Evolutionary conservation across 2,329 filamentous ascomycete species (phyloP).

Genomic region (Exophiala mesophila): DNA sequence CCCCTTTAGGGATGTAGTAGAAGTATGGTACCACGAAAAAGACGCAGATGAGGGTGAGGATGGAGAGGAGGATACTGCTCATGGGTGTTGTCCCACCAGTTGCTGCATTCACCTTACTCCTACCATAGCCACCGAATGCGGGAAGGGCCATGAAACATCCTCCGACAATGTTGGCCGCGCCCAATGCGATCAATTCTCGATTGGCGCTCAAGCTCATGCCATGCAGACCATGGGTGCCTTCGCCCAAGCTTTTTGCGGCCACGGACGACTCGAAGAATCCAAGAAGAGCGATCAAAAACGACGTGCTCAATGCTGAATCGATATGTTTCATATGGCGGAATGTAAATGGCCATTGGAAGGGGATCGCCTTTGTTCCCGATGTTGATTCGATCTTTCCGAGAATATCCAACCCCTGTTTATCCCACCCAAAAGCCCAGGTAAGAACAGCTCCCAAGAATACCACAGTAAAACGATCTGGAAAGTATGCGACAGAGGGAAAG

Average conservation of each 20-base stretch:
- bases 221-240: conserved; percentile 61
- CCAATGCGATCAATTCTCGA: conserved; percentile 85
- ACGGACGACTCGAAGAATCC: conserved; percentile 99
- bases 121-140: conserved; percentile 90
- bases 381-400: conserved; percentile 74
- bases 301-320: conserved; percentile 79
- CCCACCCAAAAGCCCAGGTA: conserved; percentile 72
- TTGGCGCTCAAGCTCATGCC: conserved; percentile 84
- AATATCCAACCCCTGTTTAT: conserved; percentile 72
- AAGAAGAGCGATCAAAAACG: conserved; percentile 86
- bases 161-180: conserved; percentile 83
- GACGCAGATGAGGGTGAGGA: conserved; percentile 77
- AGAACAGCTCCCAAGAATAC: conserved; percentile 80
- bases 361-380: conserved; percentile 61
- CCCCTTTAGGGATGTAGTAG: conserved; percentile 94
- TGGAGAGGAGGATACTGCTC: conserved; percentile 80
- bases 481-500: conserved; percentile 74
- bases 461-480: conserved; percentile 86
- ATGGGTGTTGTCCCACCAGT: conserved; percentile 91
- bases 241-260: conserved; percentile 82
- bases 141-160: conserved; percentile 89
- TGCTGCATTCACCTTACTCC: conserved; percentile 90
- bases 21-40: conserved; percentile 83
- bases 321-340: conserved; percentile 73
- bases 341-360: conserved; percentile 81